Conservation (phyloP, 441 rosid species). For the Gossypium davidsonii region DNA sequence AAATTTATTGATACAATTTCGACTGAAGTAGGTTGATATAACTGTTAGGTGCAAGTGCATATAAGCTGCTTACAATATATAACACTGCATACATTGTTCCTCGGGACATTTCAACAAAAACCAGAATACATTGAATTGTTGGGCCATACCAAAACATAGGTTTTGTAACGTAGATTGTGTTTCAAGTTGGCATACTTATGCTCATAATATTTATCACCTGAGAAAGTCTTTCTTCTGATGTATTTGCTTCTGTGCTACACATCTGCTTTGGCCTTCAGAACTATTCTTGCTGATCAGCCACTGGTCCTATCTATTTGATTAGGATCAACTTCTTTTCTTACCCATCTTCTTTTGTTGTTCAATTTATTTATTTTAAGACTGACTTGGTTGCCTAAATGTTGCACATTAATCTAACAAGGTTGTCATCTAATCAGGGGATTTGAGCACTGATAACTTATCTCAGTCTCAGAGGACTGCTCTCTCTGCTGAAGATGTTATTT, state of each 20-base stretch:
- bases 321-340: not conserved
- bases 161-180: not conserved
- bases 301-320: not conserved
- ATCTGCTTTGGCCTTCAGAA: not conserved
- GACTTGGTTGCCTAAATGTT: not conserved
- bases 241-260: not conserved
- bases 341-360: not conserved
- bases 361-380: not conserved
- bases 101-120: not conserved
- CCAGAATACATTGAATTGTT: not conserved
- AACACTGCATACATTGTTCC: not conserved
- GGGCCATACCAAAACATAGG: not conserved
- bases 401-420: constrained; percentile 6
- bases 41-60: not conserved
- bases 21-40: not conserved
- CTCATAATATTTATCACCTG: not conserved
- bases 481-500: constrained; percentile 47
- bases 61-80: not conserved
- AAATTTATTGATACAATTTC: not conserved
- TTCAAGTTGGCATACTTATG: not conserved
- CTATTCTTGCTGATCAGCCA: not conserved
- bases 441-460: constrained; percentile 25
- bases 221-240: not conserved
- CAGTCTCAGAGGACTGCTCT: constrained; percentile 31
- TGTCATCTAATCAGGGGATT: constrained; percentile 32